These are phyloP conservation scores for Tripterygium wilfordii DNA, from an alignment of 177 flowering plant species.

Conservation along the genomic window DNA sequence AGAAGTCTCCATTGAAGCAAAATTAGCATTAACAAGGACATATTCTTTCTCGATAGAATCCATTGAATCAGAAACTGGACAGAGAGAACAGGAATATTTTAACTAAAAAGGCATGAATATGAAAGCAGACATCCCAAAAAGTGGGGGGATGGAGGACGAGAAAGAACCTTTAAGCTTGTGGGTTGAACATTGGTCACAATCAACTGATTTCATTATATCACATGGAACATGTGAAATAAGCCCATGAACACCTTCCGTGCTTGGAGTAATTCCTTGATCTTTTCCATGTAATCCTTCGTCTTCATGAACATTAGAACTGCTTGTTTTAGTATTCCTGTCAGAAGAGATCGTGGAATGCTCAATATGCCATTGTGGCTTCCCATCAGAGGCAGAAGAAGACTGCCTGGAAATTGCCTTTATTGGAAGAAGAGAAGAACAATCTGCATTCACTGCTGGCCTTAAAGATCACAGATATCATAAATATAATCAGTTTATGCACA, in stretches of 20 bases:
- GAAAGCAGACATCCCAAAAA: no score
- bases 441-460: constrained; percentile 23
- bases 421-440: constrained; percentile 9
- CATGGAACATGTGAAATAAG: constrained; percentile 4
- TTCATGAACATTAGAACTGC: constrained; percentile 8
- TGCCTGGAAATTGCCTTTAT: constrained; percentile 3
- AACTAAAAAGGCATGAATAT: no score
- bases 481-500: not conserved
- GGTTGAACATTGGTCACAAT: constrained; percentile 8
- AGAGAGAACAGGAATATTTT: constrained; percentile 1
- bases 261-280: constrained; percentile 10
- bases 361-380: constrained; percentile 11
- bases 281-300: not conserved
- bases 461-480: constrained; percentile 1
- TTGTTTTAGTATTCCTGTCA: constrained; percentile 2
- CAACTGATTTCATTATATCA: constrained; percentile 16
- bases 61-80: constrained; percentile 44
- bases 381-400: constrained; percentile 9
- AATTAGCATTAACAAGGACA: constrained; percentile 44
- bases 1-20: constrained; percentile 30
- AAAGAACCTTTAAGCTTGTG: constrained; percentile 13
- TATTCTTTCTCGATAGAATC: constrained; percentile 53
- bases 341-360: constrained; percentile 3
- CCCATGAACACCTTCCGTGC: constrained; percentile 2
- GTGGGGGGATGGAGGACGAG: not conserved